Evolutionary conservation across 345 rosid species (phyloP).

Genomic region (Heritiera littoralis): DNA sequence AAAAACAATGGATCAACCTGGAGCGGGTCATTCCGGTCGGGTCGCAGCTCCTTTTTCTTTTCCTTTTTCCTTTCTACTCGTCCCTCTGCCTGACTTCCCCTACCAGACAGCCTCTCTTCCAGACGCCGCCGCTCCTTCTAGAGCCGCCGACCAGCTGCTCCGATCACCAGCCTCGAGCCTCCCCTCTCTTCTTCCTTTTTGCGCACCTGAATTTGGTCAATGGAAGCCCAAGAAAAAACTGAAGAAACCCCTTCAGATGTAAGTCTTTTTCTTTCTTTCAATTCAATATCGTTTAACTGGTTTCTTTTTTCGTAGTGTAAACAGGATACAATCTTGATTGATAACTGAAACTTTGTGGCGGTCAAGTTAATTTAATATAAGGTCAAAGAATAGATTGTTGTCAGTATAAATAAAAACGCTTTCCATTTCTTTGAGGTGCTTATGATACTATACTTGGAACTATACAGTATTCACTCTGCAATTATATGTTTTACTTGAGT

Average conservation of each 20-base stretch:
- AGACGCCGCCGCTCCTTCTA: too few relatives aligned
- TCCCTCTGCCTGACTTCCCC: too few relatives aligned
- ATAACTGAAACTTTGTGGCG: not conserved
- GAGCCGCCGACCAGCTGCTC: too few relatives aligned
- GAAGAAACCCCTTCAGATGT: slow-evolving; percentile 9
- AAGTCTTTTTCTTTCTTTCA: not conserved
- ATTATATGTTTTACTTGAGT: not conserved
- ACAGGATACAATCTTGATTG: not conserved
- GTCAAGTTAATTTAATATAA: not conserved
- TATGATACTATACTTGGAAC: not conserved
- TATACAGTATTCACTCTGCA: not conserved
- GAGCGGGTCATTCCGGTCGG: too few relatives aligned
- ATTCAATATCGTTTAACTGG: not conserved
- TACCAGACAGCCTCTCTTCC: too few relatives aligned
- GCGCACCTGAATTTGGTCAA: not conserved
- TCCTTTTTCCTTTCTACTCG: too few relatives aligned
- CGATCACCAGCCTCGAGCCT: too few relatives aligned
- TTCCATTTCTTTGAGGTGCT: not conserved
- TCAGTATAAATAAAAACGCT: too few relatives aligned
- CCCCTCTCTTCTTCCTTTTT: too few relatives aligned
- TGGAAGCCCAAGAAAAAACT: not conserved
- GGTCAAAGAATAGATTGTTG: not conserved
- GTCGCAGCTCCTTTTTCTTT: too few relatives aligned
- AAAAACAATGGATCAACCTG: too few relatives aligned
- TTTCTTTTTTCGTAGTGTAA: not conserved